Evolutionary conservation across 2,329 filamentous ascomycete species (phyloP).

Genomic region (Diaporthe vexans): DNA sequence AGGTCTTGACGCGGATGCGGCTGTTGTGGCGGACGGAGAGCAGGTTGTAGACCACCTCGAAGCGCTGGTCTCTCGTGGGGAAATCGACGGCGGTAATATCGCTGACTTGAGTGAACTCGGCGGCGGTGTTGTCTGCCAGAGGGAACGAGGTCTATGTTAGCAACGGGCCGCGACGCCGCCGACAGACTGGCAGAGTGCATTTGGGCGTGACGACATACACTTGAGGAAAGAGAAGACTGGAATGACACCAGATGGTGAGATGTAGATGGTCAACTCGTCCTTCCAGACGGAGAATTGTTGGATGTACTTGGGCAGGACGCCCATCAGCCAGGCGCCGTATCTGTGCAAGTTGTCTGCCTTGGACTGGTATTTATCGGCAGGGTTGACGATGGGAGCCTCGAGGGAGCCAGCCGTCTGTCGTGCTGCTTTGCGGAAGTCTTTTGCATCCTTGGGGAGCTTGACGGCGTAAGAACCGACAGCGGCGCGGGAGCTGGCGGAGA

Average conservation of each 20-base stretch:
- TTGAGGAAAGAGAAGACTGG: constrained; percentile 96
- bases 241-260: constrained; percentile 87
- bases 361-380: constrained; percentile 90
- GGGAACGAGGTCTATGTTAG: not conserved
- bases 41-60: constrained; percentile 98
- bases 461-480: constrained; percentile 59
- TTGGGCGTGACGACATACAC: constrained; percentile 58
- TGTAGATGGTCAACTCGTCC: constrained; percentile 96
- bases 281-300: constrained; percentile 99
- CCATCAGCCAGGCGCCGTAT: constrained; percentile 97
- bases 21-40: constrained; percentile 97
- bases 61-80: constrained; percentile 93
- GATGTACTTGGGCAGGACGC: constrained; percentile 95
- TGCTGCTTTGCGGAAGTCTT: constrained; percentile 77
- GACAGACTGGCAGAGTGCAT: not conserved
- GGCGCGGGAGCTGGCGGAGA: constrained; percentile 62
- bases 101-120: constrained; percentile 94
- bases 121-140: constrained; percentile 85
- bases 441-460: constrained; percentile 70
- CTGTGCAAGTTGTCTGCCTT: constrained; percentile 91
- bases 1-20: constrained; percentile 97
- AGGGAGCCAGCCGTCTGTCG: constrained; percentile 73
- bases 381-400: constrained; percentile 86
- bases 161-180: not conserved
- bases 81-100: constrained; percentile 97